Evolutionary conservation across 1,284 basidiomycete genomes (phyloP).

Genomic region (Thecaphora thlaspeos): DNA sequence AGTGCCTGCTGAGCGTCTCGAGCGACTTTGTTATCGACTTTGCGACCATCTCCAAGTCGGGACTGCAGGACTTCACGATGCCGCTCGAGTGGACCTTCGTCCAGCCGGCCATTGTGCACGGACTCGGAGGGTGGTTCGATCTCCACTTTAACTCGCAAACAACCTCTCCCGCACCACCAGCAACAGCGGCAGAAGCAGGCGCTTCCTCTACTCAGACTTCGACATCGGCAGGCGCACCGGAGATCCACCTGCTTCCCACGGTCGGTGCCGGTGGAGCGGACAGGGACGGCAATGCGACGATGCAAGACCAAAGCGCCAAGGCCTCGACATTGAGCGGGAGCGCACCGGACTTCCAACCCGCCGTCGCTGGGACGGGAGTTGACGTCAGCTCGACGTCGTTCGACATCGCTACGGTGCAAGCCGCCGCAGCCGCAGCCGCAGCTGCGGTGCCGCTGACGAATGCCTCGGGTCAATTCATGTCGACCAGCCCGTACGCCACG

Average conservation of each 20-base stretch:
- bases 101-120: conserved; percentile 42
- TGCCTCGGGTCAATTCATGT: conserved; percentile 36
- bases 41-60: conserved; percentile 30
- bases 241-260: too few species aligned
- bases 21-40: conserved; percentile 50
- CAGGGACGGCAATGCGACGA: not conserved
- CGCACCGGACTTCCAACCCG: not conserved
- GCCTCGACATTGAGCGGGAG: not conserved
- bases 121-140: conserved; percentile 54
- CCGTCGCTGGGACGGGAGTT: not conserved
- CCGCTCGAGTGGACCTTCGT: conserved; percentile 42
- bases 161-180: not conserved
- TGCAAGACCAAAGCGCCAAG: not conserved
- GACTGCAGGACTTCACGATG: conserved; percentile 46
- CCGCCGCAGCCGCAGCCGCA: not conserved
- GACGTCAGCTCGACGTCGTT: not conserved
- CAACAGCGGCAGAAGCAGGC: not conserved
- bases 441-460: not conserved
- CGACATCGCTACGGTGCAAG: not conserved
- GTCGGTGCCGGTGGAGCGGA: too few species aligned
- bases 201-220: too few species aligned
- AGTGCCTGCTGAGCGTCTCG: conserved; percentile 39
- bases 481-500: conserved; percentile 50
- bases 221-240: too few species aligned
- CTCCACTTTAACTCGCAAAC: conserved; percentile 44